Evolutionary conservation across 2,329 filamentous ascomycete species (phyloP).

Genomic region (Hortaea sp.): DNA sequence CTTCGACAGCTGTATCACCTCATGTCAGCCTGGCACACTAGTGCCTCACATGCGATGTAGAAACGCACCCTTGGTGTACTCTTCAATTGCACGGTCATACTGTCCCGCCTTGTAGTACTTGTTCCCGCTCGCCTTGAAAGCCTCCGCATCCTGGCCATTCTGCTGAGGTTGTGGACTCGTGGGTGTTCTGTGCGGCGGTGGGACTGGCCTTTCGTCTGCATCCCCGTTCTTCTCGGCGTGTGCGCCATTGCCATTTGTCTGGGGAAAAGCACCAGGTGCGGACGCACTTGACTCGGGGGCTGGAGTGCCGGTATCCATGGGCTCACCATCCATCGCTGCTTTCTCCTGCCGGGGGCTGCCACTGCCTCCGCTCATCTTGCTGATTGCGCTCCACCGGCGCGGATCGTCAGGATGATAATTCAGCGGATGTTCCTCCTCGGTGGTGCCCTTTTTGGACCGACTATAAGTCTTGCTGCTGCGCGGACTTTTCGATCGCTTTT

Average conservation of each 20-base stretch:
- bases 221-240: constrained; percentile 36
- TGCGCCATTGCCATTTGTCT: constrained; percentile 30
- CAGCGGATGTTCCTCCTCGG: constrained; percentile 69
- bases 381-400: constrained; percentile 59
- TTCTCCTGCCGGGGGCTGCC: constrained; percentile 12
- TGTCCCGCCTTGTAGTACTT: constrained; percentile 95
- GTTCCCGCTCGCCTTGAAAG: constrained; percentile 87
- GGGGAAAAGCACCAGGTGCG: constrained; percentile 39
- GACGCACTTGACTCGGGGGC: constrained; percentile 10
- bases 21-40: constrained; percentile 14
- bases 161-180: constrained; percentile 38
- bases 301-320: constrained; percentile 24
- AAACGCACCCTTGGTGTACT: constrained; percentile 82
- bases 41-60: not conserved
- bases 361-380: constrained; percentile 13
- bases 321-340: constrained; percentile 7
- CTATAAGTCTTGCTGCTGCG: constrained; percentile 19
- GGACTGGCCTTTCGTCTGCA: constrained; percentile 47
- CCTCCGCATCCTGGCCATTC: constrained; percentile 66
- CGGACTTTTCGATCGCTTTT: constrained; percentile 14
- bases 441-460: constrained; percentile 28
- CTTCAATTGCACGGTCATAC: constrained; percentile 75
- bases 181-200: constrained; percentile 57
- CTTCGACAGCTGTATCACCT: constrained; percentile 60
- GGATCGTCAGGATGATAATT: constrained; percentile 86